Evolutionary conservation across 176 grass and related monocot species (phyloP), one percentile per base, ranked within the genome.

Genomic region (Paspalum notatum): DNA sequence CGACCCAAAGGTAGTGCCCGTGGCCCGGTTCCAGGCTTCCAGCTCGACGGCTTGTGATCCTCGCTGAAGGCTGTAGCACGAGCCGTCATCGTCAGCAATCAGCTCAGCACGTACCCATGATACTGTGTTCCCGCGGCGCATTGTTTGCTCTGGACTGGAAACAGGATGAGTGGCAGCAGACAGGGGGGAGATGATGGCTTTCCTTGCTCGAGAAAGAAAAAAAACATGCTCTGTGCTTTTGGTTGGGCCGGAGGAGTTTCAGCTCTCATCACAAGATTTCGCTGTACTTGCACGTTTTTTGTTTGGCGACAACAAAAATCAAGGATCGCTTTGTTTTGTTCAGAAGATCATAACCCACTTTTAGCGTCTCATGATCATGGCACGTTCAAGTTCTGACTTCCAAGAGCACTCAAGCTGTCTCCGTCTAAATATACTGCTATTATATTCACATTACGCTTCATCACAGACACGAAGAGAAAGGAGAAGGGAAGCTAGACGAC

Each of bases 371-470:
- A 60, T 74, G 75, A 74, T 79, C 74, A 68, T 61, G 18, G 21
- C 53, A 78, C 66, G 52, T 57, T 66, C 58, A 32, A 25, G 57
- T 39, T 79, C n/a, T 58, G 22, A 68, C 51, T 62, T 27, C 57
- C 22, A 42, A 38, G 21, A 71, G 40, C 69, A 77, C 38, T 69
- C 71, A 69, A 75, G 14, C 68, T 44, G 56, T 62, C 62, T 7
- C 59, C 47, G 81, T 63, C 71, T 70, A 21, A 71, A 49, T 32
- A 72, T 71, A 42, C 20, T 49, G n/a, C 9, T 69, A 65, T 10
- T 64, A 12, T 44, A 14, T 37, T 85, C 32, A 27, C 68, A 67
- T 66, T 77, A 58, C 66, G 41, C 10, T 62, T 72, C 26, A 66
- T 45, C 49, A 71, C 8, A 43, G 1, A 41, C 49, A 50, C 56